phyloP scores from a whole-genome alignment of 768 basidiomycete species.

The Trametopsis cervina region DNA sequence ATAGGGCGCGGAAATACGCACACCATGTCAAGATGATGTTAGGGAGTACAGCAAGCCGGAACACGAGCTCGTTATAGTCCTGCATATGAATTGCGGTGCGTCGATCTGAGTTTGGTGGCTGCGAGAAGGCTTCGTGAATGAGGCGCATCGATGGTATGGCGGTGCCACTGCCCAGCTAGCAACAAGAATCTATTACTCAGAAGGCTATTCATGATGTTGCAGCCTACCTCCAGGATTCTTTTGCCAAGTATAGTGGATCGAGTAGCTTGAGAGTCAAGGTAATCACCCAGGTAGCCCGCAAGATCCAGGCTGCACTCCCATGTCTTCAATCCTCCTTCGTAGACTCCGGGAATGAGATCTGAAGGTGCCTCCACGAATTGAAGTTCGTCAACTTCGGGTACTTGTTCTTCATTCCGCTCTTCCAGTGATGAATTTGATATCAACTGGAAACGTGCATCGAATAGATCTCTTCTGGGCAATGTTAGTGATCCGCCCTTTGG shows the following conservation, averaged over 20 bases:
- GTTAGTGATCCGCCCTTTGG: conserved; percentile 21
- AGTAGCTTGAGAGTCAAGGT: neutral
- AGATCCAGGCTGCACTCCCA: conserved; percentile 96
- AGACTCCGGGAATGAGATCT: conserved; percentile 86
- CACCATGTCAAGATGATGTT: conserved; percentile 81
- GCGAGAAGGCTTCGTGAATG: conserved; percentile 51
- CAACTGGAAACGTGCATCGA: conserved; percentile 93
- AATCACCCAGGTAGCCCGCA: conserved; percentile 47
- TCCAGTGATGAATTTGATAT: conserved; percentile 46
- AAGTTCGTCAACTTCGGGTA: conserved; percentile 26
- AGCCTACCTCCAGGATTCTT: conserved; percentile 19
- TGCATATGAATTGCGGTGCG: conserved; percentile 60
- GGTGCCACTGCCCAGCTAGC: conserved; percentile 91
- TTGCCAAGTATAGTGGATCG: too few relatives aligned
- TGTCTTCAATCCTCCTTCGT: conserved; percentile 95
- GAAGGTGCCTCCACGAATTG: conserved; percentile 76
- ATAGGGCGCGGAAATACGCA: conserved; percentile 36
- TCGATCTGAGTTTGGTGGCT: conserved; percentile 15
- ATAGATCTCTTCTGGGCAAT: conserved; percentile 79
- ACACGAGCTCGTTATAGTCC: conserved; percentile 84
- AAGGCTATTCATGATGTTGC: neutral
- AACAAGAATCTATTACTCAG: neutral
- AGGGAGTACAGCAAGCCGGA: conserved; percentile 73
- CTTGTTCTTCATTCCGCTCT: conserved; percentile 10
- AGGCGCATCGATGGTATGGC: conserved; percentile 77